Evolutionary conservation across 148 eudicot genomes (phyloP), one percentile per base, ranked within the genome.

Genomic region (Spergularia bocconei): DNA sequence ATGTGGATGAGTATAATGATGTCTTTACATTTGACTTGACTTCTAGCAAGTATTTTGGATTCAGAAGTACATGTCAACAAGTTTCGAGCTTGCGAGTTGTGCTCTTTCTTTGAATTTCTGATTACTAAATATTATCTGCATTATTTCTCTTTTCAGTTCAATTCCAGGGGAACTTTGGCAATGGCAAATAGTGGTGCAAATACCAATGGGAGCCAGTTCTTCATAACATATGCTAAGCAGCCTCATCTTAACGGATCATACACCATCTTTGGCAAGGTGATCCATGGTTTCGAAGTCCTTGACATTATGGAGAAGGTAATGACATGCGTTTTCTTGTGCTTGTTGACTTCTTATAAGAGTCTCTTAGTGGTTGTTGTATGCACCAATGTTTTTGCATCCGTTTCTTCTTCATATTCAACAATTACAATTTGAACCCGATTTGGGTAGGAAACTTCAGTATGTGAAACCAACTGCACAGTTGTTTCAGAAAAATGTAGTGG

Each of bases 271-370:
- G 99, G 97, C 71, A 95, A 92, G 81, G 99, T 92, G 68, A 95
- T 95, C 84, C 96, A 92, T 88, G 97, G 99, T 64, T 95, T 95
- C 81, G 97, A 95, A 87, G 93, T 92, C 65, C 99, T 95, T 75
- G 97, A 92, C 83, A 82, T 95, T 13, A 95, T 95, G 99, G 97
- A 95, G 77, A 92, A 95, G 92, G 96, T 95, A 82, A 63, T 14
- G 54, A 57, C 44, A 58, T 58, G 16, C 67, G 5, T 52, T 38
- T 13, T 23, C 77, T 58, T 63, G 55, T 57, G 54, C 63, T 69
- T 51, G 17, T 48, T 48, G 48, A 9, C 63, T 29, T 29, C 4
- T 57, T 23, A 44, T 47, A 51, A 2, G 66, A 4, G 38, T 44
- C 13, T 72, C 7, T 47, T 63, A 21, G 23, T 59, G 20, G 4